Base-by-base conservation (phyloP, 306 rosid species). In the Quercus ilex region DNA sequence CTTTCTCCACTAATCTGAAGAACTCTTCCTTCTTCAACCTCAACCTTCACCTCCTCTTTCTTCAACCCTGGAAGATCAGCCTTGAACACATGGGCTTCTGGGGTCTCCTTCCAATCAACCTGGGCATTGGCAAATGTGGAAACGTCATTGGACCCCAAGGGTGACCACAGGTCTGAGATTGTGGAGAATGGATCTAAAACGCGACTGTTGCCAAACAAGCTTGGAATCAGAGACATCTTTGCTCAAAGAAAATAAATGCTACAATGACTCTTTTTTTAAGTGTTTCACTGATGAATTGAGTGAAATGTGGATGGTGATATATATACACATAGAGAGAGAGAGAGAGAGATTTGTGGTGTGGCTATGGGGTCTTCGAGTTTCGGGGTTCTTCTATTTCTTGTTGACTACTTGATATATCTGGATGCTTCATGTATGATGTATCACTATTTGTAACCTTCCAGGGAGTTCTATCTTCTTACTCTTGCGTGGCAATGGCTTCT, bases 221-320 rank as follows among this genome's bases (percentile, higher is more conserved):
- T 53, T 43, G 84, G 84, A 68, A 81, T 69, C 41, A 81, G 26
- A 56, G 84, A 57, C 80, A 81, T 81, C 31, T 71, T 25, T 20
- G 12, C 20, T 59, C 25, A 59, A 21, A 59, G 25, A 59, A 21
- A 9, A 6, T 59, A 10, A n/a, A 59, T n/a, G 25, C 31, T 21
- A 25, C 31, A 59, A 49, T 49, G 53, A 49, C 15, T 49, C 17
- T 49, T 12, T 49, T 12, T 49, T 17, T 3, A 49, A 49, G 53
- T 12, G 53, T 49, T 49, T 49, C 53, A 49, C 46, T 41, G 46
- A 41, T 8, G 46, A 41, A 49, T 12, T 49, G 17, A 49, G 53
- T 26, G 30, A 10, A 9, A 62, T 25, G 26, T 62, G 31, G 15
- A 62, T 26, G 28, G 69, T 9, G 31, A 23, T 41, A 41, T 41